Evolutionary conservation across 2,329 filamentous ascomycete genomes (phyloP).

Genomic region (Colletotrichum liriopes): DNA sequence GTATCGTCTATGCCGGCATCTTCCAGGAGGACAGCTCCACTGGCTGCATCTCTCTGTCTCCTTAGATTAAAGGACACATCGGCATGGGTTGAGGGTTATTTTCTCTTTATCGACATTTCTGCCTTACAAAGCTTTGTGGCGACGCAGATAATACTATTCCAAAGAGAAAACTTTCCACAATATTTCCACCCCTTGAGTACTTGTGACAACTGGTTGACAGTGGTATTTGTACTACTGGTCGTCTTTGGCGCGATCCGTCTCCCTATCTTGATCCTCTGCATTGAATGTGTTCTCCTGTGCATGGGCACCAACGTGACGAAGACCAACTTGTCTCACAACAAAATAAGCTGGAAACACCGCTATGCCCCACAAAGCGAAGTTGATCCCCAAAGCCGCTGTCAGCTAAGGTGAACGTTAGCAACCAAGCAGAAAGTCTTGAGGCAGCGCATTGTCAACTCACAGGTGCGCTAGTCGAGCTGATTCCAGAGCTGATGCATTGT

Average conservation of each 20-base stretch:
- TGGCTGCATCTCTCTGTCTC: slow-evolving; percentile 35
- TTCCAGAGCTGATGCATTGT: slow-evolving; percentile 49
- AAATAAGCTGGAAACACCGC: slow-evolving; percentile 8
- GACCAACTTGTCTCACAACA: slow-evolving; percentile 12
- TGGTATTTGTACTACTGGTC: too few relatives aligned
- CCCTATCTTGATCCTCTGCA: not conserved
- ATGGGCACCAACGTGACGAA: not conserved
- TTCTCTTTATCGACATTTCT: slow-evolving; percentile 18
- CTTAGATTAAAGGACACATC: not conserved
- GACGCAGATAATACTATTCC: not conserved
- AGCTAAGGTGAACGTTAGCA: not conserved
- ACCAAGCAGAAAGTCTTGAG: not conserved
- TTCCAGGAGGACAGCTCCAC: slow-evolving; percentile 66
- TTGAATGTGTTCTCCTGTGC: not conserved
- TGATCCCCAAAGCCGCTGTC: slow-evolving; percentile 14
- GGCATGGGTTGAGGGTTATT: not conserved
- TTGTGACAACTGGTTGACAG: not conserved
- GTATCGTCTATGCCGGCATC: slow-evolving; percentile 66
- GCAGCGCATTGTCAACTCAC: slow-evolving; percentile 7
- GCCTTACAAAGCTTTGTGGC: slow-evolving; percentile 12
- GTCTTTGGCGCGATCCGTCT: not conserved
- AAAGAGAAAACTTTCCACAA: slow-evolving; percentile 20
- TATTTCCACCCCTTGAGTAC: not conserved
- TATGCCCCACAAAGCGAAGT: slow-evolving; percentile 20
- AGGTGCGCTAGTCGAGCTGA: slow-evolving; percentile 50